Percentiles rank a stretch among this genome's conserved stretches.
Conservation (phyloP, 208 protist species). For the Leishmania aethiopica region DNA sequence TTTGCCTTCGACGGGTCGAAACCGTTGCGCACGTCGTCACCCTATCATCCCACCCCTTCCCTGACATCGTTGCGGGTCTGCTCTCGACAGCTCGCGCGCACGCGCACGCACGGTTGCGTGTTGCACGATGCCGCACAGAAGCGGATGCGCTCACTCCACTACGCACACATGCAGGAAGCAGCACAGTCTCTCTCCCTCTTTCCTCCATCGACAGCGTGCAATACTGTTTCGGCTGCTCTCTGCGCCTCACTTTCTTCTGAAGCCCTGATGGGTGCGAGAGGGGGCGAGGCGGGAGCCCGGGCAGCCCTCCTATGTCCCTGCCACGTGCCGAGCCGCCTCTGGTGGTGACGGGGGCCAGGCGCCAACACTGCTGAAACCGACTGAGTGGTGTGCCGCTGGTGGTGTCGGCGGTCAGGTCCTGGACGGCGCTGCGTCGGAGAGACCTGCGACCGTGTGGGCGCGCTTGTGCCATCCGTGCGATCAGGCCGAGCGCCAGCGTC, state of each 20-base stretch:
- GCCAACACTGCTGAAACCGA: neutral
- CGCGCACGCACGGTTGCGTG: neutral
- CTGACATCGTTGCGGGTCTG: neutral
- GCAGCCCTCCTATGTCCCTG: too few species aligned
- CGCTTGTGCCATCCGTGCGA: neutral
- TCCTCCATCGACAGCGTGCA: neutral
- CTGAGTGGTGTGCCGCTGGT: neutral
- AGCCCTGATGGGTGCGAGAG: too few species aligned
- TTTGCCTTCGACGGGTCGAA: neutral
- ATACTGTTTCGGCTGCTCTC: too few species aligned
- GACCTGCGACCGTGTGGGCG: neutral
- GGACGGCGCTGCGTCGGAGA: neutral
- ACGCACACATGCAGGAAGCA: neutral
- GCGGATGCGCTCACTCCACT: neutral
- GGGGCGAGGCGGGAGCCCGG: too few species aligned
- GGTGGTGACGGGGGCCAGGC: neutral
- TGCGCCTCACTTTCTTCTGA: too few species aligned
- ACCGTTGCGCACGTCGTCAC: neutral
- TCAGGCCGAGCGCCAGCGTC: neutral
- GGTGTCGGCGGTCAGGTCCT: neutral
- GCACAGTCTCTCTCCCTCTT: neutral
- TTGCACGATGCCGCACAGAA: neutral
- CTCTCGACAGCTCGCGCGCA: neutral
- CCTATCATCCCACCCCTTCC: neutral
- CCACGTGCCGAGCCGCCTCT: neutral